Conservation (phyloP, 768 basidiomycete species). For the Calocera viscosa region DNA sequence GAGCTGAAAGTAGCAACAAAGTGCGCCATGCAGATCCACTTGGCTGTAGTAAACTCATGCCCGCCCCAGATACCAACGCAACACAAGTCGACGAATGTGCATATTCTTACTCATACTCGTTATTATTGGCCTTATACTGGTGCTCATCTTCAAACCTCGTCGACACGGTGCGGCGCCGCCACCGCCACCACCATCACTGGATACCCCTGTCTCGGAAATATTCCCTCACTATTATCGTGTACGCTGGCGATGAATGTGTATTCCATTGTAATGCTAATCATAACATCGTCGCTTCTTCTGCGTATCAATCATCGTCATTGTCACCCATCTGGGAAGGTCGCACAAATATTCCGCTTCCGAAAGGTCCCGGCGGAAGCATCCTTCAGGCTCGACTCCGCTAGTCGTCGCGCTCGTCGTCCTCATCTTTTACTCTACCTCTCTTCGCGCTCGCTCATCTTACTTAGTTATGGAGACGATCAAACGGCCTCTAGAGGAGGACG, state of each 20-base stretch:
- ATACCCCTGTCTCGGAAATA: slow-evolving; percentile 5
- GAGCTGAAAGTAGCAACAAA: slow-evolving; percentile 71
- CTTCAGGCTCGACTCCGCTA: neutral
- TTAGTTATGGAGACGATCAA: neutral
- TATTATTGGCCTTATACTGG: slow-evolving; percentile 74
- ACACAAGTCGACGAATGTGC: slow-evolving; percentile 82
- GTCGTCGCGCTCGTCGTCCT: neutral
- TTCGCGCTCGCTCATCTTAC: neutral
- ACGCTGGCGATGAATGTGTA: slow-evolving; percentile 4
- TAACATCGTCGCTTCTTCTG: neutral
- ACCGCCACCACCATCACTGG: neutral
- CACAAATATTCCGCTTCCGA: slow-evolving; percentile 7
- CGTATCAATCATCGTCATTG: neutral
- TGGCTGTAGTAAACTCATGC: neutral
- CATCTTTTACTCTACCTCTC: neutral
- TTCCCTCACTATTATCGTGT: slow-evolving; percentile 6
- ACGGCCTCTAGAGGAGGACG: slow-evolving; percentile 1
- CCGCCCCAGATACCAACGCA: slow-evolving; percentile 69
- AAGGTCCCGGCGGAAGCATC: slow-evolving; percentile 7
- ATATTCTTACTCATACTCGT: slow-evolving; percentile 84
- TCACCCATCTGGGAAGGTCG: neutral
- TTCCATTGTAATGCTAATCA: slow-evolving; percentile 9
- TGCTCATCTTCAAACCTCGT: slow-evolving; percentile 87
- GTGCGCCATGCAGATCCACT: slow-evolving; percentile 33
- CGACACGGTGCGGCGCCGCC: neutral